Evolutionary conservation across 2,329 filamentous ascomycete species (phyloP).

Genomic region (Coniochaeta pulveracea): DNA sequence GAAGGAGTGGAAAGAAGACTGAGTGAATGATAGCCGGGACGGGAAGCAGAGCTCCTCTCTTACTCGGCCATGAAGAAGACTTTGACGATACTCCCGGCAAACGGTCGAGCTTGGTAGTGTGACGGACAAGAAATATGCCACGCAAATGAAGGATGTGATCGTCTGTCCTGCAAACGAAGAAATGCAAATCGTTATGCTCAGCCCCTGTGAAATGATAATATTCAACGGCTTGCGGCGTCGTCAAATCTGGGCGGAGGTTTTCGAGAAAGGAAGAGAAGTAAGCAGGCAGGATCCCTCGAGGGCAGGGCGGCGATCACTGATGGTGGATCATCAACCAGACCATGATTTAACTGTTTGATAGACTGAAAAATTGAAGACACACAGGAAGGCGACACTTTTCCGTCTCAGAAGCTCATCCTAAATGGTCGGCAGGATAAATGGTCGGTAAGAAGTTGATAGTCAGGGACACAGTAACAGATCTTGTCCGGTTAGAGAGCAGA

Average conservation of each 20-base stretch:
- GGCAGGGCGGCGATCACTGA: conserved; percentile 1
- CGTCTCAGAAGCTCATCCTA: not conserved
- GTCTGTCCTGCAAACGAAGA: conserved; percentile 1
- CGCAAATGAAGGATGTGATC: not conserved
- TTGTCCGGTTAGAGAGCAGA: too few species aligned
- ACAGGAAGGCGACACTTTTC: too few species aligned
- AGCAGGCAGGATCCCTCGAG: not conserved
- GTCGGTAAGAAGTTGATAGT: not conserved
- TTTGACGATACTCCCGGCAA: too few species aligned
- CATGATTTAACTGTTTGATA: conserved; percentile 1
- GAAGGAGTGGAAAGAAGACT: conserved; percentile 6
- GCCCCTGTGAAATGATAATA: too few species aligned
- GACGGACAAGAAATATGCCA: not conserved
- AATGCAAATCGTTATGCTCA: too few species aligned
- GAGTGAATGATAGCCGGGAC: not conserved
- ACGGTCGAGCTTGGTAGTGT: not conserved
- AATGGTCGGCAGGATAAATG: not conserved
- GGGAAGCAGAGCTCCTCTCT: not conserved
- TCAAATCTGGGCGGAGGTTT: too few species aligned
- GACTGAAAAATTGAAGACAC: too few species aligned
- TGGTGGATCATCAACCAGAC: not conserved
- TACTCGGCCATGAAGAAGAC: too few species aligned
- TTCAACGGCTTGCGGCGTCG: too few species aligned
- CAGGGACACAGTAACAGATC: too few species aligned
- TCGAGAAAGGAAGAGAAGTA: not conserved